Evolutionary conservation across 495 filamentous ascomycete genomes (phyloP), one percentile per base, ranked within the genome.

Genomic region (Margaritispora aquatica): DNA sequence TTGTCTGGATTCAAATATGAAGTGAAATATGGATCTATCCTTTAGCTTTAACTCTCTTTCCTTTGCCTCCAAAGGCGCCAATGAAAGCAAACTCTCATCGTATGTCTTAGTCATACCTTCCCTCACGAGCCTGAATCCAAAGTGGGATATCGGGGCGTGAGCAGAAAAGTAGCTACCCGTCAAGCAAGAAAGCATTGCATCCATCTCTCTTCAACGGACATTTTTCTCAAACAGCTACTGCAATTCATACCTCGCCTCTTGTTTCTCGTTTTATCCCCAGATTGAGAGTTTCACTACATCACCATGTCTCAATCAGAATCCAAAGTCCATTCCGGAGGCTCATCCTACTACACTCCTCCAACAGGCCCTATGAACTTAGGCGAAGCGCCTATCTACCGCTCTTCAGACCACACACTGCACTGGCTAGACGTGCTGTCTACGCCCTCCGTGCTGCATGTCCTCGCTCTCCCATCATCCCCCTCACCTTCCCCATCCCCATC

Each of bases 391-490:
- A 46, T 62, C 50, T 62, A 58, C 55, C 49, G 60, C 9, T 26
- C 48, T 17, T 57, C 54, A 29, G 60, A 62, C 50, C 47, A 46
- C 50, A 62, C 60, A 31, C 51, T 62, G 2, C 60, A 62, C 41
- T 58, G 60, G 60, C 54, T 62, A 2, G 60, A 62, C 23, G 21
- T 21, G 11, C 54, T 62, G 1, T 48, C 36, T 9, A 24, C 29
- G 1, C 54, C 55, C 0, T 48, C 60, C 2, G 51, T 54, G 24
- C 41, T 62, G 1, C 51, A 62, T 34, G 41, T 58, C 48, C 13
- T 62, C 44, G 8, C 44, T n/a, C 15, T 47, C 44, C 21, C 21
- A n/a, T n/a, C 21, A 5, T n/a, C 15, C 21, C 20, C 44, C 44
- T 47, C 44, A 47, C 7, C 44, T 22, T 7, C 15, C 4, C 15